These are phyloP conservation scores for Paraconiothyrium brasiliense DNA, from an alignment of 2,329 filamentous ascomycete genomes.

Conservation along the genomic window DNA sequence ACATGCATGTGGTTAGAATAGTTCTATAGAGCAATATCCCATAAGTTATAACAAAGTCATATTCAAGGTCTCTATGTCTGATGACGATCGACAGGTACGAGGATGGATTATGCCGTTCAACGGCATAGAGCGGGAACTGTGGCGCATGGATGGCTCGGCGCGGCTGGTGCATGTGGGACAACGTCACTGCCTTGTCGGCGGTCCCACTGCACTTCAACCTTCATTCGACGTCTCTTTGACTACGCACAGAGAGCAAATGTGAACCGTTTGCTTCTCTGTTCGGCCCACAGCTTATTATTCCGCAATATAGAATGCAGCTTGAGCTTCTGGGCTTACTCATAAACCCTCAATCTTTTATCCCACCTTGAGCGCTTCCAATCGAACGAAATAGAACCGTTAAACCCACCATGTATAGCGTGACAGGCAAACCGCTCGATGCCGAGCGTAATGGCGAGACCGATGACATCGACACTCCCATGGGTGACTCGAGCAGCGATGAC, in stretches of 20 bases:
- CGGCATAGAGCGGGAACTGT: not conserved
- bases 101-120: not conserved
- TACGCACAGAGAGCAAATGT: not conserved
- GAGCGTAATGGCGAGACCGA: no score
- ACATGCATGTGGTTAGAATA: not conserved
- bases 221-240: not conserved
- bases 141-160: conserved; percentile 1
- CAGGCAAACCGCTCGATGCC: not conserved
- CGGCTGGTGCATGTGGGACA: not conserved
- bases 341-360: conserved; percentile 10
- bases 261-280: not conserved
- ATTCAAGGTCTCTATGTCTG: not conserved
- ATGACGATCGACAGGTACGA: conserved; percentile 2
- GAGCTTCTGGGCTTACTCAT: conserved; percentile 2
- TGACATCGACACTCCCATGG: conserved; percentile 3
- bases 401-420: not conserved
- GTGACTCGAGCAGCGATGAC: not conserved
- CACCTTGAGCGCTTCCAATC: conserved; percentile 16
- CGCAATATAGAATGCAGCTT: conserved; percentile 12
- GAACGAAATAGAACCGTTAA: not conserved
- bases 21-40: not conserved
- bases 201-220: not conserved
- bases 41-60: not conserved
- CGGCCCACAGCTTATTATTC: not conserved
- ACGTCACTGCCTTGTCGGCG: conserved; percentile 13